phyloP scores from a whole-genome alignment of 2,329 filamentous ascomycete genomes.

The Phialemonium atrogriseum region DNA sequence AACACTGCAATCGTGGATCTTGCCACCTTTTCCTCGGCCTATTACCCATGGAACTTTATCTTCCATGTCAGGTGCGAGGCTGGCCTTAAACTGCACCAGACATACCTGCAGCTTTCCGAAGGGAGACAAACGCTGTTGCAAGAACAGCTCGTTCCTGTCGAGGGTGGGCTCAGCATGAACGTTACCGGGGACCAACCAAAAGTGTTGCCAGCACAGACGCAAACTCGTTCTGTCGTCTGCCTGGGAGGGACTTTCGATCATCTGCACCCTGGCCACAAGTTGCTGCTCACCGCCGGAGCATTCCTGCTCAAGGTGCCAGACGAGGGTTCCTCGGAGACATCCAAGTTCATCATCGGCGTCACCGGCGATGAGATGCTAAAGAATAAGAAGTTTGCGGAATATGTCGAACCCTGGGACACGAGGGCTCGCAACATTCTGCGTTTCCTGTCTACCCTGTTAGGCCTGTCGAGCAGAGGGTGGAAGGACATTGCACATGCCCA shows the following conservation, averaged over 20 bases:
- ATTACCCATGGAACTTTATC: slow-evolving; percentile 54
- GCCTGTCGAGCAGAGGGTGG: slow-evolving; percentile 32
- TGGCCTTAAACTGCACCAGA: slow-evolving; percentile 48
- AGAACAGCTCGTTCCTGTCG: slow-evolving; percentile 41
- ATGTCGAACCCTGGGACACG: slow-evolving; percentile 71
- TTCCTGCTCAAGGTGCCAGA: slow-evolving; percentile 55
- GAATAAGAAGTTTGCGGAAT: slow-evolving; percentile 81
- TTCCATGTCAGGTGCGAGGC: slow-evolving; percentile 59
- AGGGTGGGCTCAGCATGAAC: slow-evolving; percentile 42
- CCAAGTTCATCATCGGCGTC: slow-evolving; percentile 71
- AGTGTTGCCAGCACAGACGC: slow-evolving; percentile 13
- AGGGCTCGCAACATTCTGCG: slow-evolving; percentile 61
- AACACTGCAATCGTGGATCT: slow-evolving; percentile 41
- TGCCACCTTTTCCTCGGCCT: slow-evolving; percentile 40
- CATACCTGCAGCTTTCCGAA: slow-evolving; percentile 40
- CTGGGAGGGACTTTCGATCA: slow-evolving; percentile 96
- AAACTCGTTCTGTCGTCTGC: slow-evolving; percentile 55
- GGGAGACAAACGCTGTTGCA: slow-evolving; percentile 36
- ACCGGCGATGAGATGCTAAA: slow-evolving; percentile 79
- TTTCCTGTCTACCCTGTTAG: slow-evolving; percentile 62
- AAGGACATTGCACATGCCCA: slow-evolving; percentile 30
- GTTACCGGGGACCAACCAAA: slow-evolving; percentile 12
- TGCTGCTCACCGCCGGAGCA: slow-evolving; percentile 83
- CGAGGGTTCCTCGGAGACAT: slow-evolving; percentile 28
- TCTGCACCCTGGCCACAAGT: slow-evolving; percentile 88